Evolutionary conservation across 2,329 filamentous ascomycete genomes (phyloP).

Genomic region (Acarospora socialis): DNA sequence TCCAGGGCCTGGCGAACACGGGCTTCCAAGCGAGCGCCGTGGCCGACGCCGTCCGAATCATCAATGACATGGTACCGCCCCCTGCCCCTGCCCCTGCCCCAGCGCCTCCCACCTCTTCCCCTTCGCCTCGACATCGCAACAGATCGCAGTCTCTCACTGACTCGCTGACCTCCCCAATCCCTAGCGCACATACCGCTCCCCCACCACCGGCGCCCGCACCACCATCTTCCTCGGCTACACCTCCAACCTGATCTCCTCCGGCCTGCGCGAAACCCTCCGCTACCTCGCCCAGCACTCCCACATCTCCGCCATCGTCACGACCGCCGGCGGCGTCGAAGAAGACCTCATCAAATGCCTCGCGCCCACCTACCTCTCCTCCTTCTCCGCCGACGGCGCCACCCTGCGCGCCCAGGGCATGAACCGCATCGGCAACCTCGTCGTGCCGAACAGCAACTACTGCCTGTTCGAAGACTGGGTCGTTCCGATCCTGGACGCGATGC

Average conservation of each 20-base stretch:
- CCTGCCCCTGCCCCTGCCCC: slow-evolving; percentile 10
- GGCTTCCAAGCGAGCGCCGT: slow-evolving; percentile 72
- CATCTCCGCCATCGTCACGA: slow-evolving; percentile 85
- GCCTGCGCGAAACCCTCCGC: slow-evolving; percentile 76
- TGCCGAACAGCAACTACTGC: slow-evolving; percentile 96
- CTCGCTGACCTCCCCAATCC: too few relatives aligned
- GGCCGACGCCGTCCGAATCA: slow-evolving; percentile 75
- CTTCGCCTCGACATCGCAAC: slow-evolving; percentile 1
- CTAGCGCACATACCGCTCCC: too few relatives aligned
- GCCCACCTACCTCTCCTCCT: slow-evolving; percentile 82
- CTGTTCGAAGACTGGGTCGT: slow-evolving; percentile 96
- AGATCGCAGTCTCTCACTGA: not conserved
- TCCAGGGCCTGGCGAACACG: slow-evolving; percentile 71
- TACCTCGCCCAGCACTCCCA: slow-evolving; percentile 89
- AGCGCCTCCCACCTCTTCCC: not conserved
- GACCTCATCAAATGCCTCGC: slow-evolving; percentile 98
- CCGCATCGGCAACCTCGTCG: slow-evolving; percentile 86
- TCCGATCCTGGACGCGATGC: slow-evolving; percentile 86
- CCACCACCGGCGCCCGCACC: slow-evolving; percentile 62
- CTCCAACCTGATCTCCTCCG: slow-evolving; percentile 93
- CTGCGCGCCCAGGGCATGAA: slow-evolving; percentile 81
- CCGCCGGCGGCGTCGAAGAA: slow-evolving; percentile 89
- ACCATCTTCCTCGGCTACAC: slow-evolving; percentile 98
- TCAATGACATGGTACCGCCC: slow-evolving; percentile 94
- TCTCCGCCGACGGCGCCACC: slow-evolving; percentile 59